A percentile compares a stretch with the other conserved stretches of the same genome.
Conservation (phyloP, 768 basidiomycete species). For the Coprinopsis marcescibilis region DNA sequence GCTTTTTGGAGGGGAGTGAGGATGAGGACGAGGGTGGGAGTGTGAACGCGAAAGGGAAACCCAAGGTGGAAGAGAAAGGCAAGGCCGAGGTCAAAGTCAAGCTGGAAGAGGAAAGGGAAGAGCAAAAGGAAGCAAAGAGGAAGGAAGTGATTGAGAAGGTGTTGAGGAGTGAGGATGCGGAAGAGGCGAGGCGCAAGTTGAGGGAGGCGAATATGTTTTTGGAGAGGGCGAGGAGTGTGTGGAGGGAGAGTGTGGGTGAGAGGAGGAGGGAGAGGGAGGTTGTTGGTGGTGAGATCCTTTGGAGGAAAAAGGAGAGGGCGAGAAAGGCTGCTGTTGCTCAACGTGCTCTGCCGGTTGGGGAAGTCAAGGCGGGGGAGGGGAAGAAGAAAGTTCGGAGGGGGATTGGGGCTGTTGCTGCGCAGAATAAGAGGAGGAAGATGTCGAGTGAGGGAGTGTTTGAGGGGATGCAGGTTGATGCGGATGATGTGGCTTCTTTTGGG, state of each 20-base stretch:
- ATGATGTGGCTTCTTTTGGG: too few relatives aligned
- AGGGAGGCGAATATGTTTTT: conserved; percentile 38
- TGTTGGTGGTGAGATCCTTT: neutral
- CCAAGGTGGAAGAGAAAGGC: neutral
- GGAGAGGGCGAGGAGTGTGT: conserved; percentile 30
- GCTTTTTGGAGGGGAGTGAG: conserved; percentile 34
- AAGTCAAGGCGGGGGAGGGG: conserved; percentile 3
- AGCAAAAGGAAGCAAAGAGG: too few relatives aligned
- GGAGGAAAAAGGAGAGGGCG: neutral
- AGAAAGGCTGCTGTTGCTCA: neutral
- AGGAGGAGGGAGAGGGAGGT: conserved; percentile 2
- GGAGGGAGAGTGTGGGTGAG: conserved; percentile 8
- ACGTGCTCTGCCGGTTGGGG: neutral
- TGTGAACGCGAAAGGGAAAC: neutral
- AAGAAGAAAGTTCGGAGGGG: neutral
- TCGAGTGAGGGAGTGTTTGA: neutral
- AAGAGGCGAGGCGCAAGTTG: conserved; percentile 50
- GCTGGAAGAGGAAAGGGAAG: conserved; percentile 37
- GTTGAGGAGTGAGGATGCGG: conserved; percentile 41
- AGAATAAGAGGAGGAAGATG: conserved; percentile 6
- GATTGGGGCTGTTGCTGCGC: neutral
- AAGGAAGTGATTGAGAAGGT: conserved; percentile 22
- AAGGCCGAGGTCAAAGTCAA: neutral
- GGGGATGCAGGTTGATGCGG: too few relatives aligned
- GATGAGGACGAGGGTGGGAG: neutral